A percentile compares a stretch with the other conserved stretches of the same genome.
Evolutionary conservation across 2,329 filamentous ascomycete species (phyloP).

Genomic region (Apiospora pterosperma): DNA sequence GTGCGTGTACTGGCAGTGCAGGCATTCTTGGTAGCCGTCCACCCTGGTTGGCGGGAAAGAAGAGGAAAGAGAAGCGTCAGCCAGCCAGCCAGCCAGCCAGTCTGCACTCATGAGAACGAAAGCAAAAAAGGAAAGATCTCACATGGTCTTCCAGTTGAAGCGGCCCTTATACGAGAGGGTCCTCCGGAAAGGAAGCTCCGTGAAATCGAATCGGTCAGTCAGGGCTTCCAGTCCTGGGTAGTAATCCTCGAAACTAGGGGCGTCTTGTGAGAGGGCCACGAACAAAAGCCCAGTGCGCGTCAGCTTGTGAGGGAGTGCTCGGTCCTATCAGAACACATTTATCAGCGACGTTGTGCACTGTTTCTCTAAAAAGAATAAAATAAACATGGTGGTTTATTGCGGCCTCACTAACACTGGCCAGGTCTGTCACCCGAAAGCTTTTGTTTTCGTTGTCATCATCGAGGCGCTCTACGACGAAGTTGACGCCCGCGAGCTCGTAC

Average conservation of each 20-base stretch:
- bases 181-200: slow-evolving; percentile 45
- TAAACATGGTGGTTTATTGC: not conserved
- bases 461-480: slow-evolving; percentile 3
- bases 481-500: slow-evolving; percentile 7
- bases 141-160: slow-evolving; percentile 58
- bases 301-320: slow-evolving; percentile 18
- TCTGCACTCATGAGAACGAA: not conserved
- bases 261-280: slow-evolving; percentile 43
- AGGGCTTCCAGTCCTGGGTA: slow-evolving; percentile 49
- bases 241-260: slow-evolving; percentile 47
- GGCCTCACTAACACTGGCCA: not conserved
- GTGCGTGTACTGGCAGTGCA: slow-evolving; percentile 57
- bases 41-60: slow-evolving; percentile 30
- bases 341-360: not conserved
- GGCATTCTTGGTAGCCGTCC: slow-evolving; percentile 56
- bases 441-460: not conserved
- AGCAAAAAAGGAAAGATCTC: slow-evolving; percentile 16
- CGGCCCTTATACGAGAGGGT: slow-evolving; percentile 52
- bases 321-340: not conserved
- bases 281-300: slow-evolving; percentile 52
- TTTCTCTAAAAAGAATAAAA: no score
- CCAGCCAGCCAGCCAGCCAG: slow-evolving; percentile 11
- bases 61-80: not conserved
- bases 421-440: not conserved
- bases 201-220: slow-evolving; percentile 49